Base-by-base conservation (phyloP, 2,329 filamentous ascomycete genomes). In the Trichophaea hybrida region DNA sequence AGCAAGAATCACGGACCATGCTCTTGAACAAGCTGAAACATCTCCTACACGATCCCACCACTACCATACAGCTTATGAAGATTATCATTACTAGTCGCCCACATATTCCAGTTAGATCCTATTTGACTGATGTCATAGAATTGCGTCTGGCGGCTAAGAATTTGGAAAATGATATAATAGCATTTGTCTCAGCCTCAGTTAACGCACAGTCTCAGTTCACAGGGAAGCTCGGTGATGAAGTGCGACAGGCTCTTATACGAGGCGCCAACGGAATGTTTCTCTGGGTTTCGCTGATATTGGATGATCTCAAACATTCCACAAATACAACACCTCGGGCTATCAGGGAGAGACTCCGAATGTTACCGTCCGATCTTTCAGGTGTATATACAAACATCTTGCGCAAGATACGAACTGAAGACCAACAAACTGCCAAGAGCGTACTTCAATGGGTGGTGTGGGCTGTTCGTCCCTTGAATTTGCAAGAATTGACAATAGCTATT, bases 401-500 rank as follows among this genome's bases (percentile, higher is more conserved):
- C n/a, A n/a, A n/a, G n/a, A n/a, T n/a, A n/a, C n/a, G n/a, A n/a
- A n/a, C 15, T 59, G 8, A 38, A 55, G 58, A 17, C 55, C 60
- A 15, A 52, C 62, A 17, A 43, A 54, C 0, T 15, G 60, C 64
- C 4, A 57, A 59, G 31, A 67, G 59, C 24, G 49, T 68, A 56
- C 61, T 65, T 4, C 57, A 54, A 17, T 61, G 66, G 10, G 57
- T 68, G 13, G 24, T 64, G 5, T 62, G 59, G 12, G 65, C 64
- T 1, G 52, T 57, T 7, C 53, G 57, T 8, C 61, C 67, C 0
- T 61, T 68, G 15, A 67, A 54, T 0, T 35, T 67, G 3, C 51
- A 58, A 13, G 65, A 67, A 48, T 37, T 64, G 10, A 65, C 61
- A 33, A 60, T 66, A 15, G 66, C 62, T 2, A 59, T 65, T 37